Evolutionary conservation across 202 grass and related monocot genomes (phyloP), one percentile per base, ranked within the genome.

Genomic region (Bolboschoenoplectus hybrid): DNA sequence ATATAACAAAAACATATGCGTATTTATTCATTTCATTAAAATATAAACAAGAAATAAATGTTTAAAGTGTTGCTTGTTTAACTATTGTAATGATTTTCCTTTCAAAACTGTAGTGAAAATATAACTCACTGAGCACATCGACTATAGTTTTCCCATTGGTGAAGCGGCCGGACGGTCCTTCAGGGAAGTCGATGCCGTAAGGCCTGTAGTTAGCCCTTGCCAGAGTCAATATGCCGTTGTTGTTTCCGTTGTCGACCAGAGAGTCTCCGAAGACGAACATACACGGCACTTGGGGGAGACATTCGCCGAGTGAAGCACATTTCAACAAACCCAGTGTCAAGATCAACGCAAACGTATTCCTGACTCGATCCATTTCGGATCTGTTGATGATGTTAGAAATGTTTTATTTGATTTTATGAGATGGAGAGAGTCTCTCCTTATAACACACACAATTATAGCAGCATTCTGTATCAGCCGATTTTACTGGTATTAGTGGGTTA

Each of bases 161-260:
- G 89, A 98, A 98, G 60, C 96, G 87, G 10, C 96, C 96, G 0
- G 91, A 83, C 1, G 96, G 51, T 7, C 89, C 95, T 52, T 90
- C 82, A 7, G 80, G 51, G 87, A 95, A 95, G 87, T 98, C 96
- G 74, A 95, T 82, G 43, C 96, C 93, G 61, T 98, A 98, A 19
- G 96, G 96, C 0, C 67, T 85, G 84, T 98, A 98, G 89, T 98
- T 98, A 72, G 95, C 95, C 53, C 96, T 77, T 13, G 93, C 93
- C 0, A 98, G 90, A 43, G 91, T 95, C 17, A 92, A 34, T 13
- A 98, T 89, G 82, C 64, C 11, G 68, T 98, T 98, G 89, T 98
- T 98, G 89, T 98, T 98, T 76, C 96, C 96, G 73, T 92, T 98
- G 86, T 98, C 96, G 36, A 95, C 91, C 67, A 98, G 87, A 13